Percentiles rank a stretch among this genome's conserved stretches.
Evolutionary conservation across 2,329 filamentous ascomycete species (phyloP).

Genomic region (Exophiala spinifera): DNA sequence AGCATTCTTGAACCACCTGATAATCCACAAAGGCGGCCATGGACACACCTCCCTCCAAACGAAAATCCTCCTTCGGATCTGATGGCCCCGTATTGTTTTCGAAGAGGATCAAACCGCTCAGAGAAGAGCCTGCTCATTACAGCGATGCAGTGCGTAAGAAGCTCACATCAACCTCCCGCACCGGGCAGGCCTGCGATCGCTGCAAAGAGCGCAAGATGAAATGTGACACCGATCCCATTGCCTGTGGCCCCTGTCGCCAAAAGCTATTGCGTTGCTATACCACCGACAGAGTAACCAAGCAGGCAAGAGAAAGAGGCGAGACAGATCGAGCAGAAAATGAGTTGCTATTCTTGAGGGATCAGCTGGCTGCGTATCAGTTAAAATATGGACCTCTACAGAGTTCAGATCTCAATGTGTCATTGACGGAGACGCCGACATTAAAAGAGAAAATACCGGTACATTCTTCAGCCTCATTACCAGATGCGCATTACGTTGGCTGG

Average conservation of each 20-base stretch:
- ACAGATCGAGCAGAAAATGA: slow-evolving; percentile 72
- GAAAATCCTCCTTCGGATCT: slow-evolving; percentile 9
- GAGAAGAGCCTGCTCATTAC: slow-evolving; percentile 37
- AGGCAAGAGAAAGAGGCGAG: slow-evolving; percentile 74
- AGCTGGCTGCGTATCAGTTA: slow-evolving; percentile 66
- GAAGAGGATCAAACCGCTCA: slow-evolving; percentile 27
- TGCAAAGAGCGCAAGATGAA: slow-evolving; percentile 89
- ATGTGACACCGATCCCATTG: slow-evolving; percentile 75
- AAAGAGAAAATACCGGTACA: not conserved
- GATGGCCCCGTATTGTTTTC: slow-evolving; percentile 21
- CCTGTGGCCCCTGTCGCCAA: slow-evolving; percentile 76
- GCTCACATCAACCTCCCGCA: slow-evolving; percentile 56
- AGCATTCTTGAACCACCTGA: not conserved
- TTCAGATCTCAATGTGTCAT: slow-evolving; percentile 1
- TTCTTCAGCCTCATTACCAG: slow-evolving; percentile 14
- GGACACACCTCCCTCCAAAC: slow-evolving; percentile 19
- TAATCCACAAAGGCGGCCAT: slow-evolving; percentile 6
- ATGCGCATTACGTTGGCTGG: slow-evolving; percentile 27
- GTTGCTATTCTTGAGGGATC: slow-evolving; percentile 63
- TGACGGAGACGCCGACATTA: slow-evolving; percentile 5
- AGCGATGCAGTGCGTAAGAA: slow-evolving; percentile 49
- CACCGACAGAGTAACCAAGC: slow-evolving; percentile 81
- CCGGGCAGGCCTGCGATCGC: slow-evolving; percentile 82
- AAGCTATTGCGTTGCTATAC: slow-evolving; percentile 76
- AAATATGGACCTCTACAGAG: slow-evolving; percentile 38